Percentiles rank a stretch among this genome's conserved stretches.
Evolutionary conservation across 768 basidiomycete genomes (phyloP).

Genomic region (Termitomyces sp.): DNA sequence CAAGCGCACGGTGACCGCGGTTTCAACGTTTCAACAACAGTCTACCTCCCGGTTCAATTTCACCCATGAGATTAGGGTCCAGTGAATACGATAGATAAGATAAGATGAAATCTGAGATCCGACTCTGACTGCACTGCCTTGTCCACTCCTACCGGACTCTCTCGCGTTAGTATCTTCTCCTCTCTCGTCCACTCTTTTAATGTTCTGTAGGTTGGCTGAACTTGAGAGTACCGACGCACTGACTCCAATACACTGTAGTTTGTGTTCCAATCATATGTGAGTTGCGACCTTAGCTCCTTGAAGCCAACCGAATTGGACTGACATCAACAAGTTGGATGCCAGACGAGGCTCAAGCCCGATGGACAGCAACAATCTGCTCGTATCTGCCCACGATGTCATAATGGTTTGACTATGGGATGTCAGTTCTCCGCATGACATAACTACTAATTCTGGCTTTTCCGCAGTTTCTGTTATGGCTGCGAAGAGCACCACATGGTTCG

Average conservation of each 20-base stretch:
- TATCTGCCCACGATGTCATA: slow-evolving; percentile 70
- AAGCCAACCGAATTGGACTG: neutral
- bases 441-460: neutral
- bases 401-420: slow-evolving; percentile 42
- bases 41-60: no score
- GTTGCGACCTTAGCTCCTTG: slow-evolving; percentile 11
- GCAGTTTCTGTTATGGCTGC: slow-evolving; percentile 58
- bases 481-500: slow-evolving; percentile 70
- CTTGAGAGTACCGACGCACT: neutral
- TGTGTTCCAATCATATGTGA: slow-evolving; percentile 51
- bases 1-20: neutral
- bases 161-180: neutral
- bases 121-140: neutral
- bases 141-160: neutral
- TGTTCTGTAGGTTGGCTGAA: slow-evolving; percentile 21
- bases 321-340: slow-evolving; percentile 54
- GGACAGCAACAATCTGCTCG: slow-evolving; percentile 44
- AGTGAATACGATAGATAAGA: slow-evolving; percentile 5
- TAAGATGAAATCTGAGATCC: neutral
- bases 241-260: slow-evolving; percentile 26
- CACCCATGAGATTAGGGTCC: no score
- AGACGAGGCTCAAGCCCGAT: slow-evolving; percentile 53
- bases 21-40: neutral
- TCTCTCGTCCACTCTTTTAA: neutral
- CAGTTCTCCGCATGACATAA: neutral